Evolutionary conservation across 805 yeast species (phyloP), one percentile per base, ranked within the genome.

Genomic region (Metschnikowia rubicola): DNA sequence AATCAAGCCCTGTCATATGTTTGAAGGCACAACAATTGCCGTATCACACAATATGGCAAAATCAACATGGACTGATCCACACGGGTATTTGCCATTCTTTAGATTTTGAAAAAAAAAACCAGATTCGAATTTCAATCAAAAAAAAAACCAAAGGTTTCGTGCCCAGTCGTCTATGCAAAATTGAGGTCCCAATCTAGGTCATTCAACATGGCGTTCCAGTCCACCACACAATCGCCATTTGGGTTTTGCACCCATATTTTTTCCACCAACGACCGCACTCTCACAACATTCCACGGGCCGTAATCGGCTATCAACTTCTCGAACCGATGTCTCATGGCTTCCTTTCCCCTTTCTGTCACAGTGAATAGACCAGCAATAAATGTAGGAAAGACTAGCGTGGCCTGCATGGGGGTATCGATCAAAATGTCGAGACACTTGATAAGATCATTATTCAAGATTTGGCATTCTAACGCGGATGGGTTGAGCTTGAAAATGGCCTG

Each of bases 321-420:
- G 50, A 85, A 77, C 48, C 85, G 68, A 12, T 55, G 58, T 33
- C 70, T 63, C 76, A 86, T 81, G 38, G 65, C 60, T n/a, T 61
- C 60, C 17, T 88, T 72, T 52, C 80, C 84, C n/a, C 56, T 66
- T n/a, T 59, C 60, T 0, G 77, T 73, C 5, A 79, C 75, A 53
- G 86, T 77, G 60, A 82, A 83, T 58, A 87, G 77, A 1, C 92
- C 95, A 1, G 89, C 85, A 17, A 88, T 79, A 60, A 88, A 88
- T 52, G 86, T 63, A 0, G 96, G 95, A 63, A 88, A 87, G 35
- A 86, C 83, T 12, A 86, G 63, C 1, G 85, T 80, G 3, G 88
- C 83, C 57, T 86, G 90, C 37, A 86, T 83, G 1, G 79, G 75
- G 0, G 92, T 73, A 2, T 80, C 88, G 33, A 87, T 58, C 4